Evolutionary conservation across 2,329 filamentous ascomycete species (phyloP).

Genomic region (Calonectria ilicicola): DNA sequence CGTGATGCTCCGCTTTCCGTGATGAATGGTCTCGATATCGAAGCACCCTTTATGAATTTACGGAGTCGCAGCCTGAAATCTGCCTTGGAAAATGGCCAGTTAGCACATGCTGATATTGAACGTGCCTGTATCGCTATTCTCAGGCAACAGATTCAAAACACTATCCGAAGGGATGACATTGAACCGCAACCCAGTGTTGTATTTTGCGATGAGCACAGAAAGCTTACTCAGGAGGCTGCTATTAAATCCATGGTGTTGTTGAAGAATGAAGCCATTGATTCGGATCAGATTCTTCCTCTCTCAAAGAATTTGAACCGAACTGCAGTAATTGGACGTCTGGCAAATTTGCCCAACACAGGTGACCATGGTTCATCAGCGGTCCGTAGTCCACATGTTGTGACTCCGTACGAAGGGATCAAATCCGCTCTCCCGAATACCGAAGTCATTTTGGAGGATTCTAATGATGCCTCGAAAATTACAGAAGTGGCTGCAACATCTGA

Average conservation of each 20-base stretch:
- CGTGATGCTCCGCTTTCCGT: conserved; percentile 27
- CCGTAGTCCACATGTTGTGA: conserved; percentile 20
- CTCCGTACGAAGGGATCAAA: conserved; percentile 30
- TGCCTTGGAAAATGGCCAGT: not conserved
- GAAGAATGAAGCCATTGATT: conserved; percentile 24
- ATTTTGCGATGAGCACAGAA: conserved; percentile 31
- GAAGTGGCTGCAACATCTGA: conserved; percentile 11
- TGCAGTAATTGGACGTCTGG: conserved; percentile 32
- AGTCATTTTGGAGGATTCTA: conserved; percentile 9
- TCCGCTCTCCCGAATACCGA: not conserved
- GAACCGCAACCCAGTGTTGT: conserved; percentile 17
- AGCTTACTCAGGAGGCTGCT: conserved; percentile 29
- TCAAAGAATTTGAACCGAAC: conserved; percentile 11
- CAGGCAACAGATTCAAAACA: conserved; percentile 15
- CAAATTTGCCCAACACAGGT: conserved; percentile 30
- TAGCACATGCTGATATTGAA: conserved; percentile 17
- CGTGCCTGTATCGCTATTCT: conserved; percentile 22
- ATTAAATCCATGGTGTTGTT: conserved; percentile 35
- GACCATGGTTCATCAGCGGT: conserved; percentile 36
- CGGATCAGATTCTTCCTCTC: not conserved
- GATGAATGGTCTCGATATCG: conserved; percentile 36
- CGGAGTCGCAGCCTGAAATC: not conserved
- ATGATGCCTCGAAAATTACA: not conserved
- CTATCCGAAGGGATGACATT: not conserved
- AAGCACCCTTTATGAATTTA: conserved; percentile 33